Conservation (phyloP, 495 filamentous ascomycete species). For the Cladorrhinum samala region DNA sequence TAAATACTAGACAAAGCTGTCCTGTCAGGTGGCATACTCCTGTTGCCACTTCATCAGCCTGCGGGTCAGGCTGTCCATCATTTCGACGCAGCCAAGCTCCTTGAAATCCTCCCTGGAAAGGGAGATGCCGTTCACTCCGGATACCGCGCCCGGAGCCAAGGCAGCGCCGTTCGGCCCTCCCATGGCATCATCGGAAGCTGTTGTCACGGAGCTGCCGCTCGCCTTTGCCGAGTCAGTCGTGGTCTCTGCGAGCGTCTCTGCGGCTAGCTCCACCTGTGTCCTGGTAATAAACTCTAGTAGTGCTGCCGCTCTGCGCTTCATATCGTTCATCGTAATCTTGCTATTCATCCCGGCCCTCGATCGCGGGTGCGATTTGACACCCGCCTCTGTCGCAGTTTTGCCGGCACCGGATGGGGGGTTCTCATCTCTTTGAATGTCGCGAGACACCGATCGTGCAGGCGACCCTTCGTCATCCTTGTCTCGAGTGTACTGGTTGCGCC, state of each 20-base stretch:
- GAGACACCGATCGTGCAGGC: conserved; percentile 60
- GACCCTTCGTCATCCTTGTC: conserved; percentile 66
- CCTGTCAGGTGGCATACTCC: conserved; percentile 34
- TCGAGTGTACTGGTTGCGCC: conserved; percentile 81
- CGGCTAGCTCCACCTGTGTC: conserved; percentile 85
- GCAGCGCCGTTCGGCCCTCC: conserved; percentile 5
- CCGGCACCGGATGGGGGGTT: conserved; percentile 18
- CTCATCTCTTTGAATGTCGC: conserved; percentile 47
- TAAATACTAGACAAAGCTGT: too few relatives aligned
- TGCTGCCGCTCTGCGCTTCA: conserved; percentile 75
- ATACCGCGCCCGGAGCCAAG: background rate
- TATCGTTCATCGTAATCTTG: conserved; percentile 82
- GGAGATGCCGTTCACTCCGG: background rate
- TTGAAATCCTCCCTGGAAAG: conserved; percentile 51
- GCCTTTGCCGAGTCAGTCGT: conserved; percentile 21
- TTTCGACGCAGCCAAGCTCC: conserved; percentile 63
- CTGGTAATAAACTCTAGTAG: conserved; percentile 88
- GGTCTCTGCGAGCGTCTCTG: conserved; percentile 26
- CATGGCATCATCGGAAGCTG: background rate
- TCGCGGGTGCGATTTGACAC: conserved; percentile 28
- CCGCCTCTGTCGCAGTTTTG: conserved; percentile 12
- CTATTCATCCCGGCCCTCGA: conserved; percentile 42
- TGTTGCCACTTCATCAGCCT: conserved; percentile 76
- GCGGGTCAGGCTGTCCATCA: conserved; percentile 76
- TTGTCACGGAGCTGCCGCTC: conserved; percentile 3